Evolutionary conservation across 2,329 filamentous ascomycete species (phyloP).

Genomic region (Neoascochyta sp.): DNA sequence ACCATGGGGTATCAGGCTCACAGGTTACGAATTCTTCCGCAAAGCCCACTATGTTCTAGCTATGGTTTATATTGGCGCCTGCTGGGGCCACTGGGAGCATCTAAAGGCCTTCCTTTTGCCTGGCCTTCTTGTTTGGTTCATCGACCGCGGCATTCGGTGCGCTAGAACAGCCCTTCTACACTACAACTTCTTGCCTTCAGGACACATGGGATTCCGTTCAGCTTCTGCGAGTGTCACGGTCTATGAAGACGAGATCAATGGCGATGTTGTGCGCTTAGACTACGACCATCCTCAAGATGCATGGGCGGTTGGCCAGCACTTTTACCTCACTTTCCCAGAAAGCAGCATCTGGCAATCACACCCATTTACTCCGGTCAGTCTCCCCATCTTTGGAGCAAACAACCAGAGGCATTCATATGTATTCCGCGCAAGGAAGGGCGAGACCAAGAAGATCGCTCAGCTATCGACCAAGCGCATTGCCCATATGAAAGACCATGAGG

Average conservation of each 20-base stretch:
- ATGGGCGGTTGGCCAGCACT: constrained; percentile 68
- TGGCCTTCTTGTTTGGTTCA: constrained; percentile 59
- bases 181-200: constrained; percentile 36
- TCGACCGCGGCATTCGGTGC: constrained; percentile 60
- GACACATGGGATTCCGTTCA: constrained; percentile 30
- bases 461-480: constrained; percentile 26
- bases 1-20: constrained; percentile 58
- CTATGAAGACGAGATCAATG: constrained; percentile 45
- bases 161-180: constrained; percentile 60
- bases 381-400: constrained; percentile 21
- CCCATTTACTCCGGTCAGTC: constrained; percentile 53
- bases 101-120: constrained; percentile 46
- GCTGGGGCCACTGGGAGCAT: constrained; percentile 70
- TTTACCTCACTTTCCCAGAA: constrained; percentile 66
- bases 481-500: constrained; percentile 10
- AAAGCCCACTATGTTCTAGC: constrained; percentile 71
- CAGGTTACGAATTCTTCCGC: constrained; percentile 74
- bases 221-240: constrained; percentile 26
- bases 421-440: constrained; percentile 34
- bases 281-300: constrained; percentile 58
- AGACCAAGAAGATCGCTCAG: constrained; percentile 33
- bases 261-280: constrained; percentile 58
- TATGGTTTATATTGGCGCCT: constrained; percentile 69
- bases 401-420: constrained; percentile 33
- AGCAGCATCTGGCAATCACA: constrained; percentile 69